Conservation (phyloP, 306 rosid species). For the Delonix regia region DNA sequence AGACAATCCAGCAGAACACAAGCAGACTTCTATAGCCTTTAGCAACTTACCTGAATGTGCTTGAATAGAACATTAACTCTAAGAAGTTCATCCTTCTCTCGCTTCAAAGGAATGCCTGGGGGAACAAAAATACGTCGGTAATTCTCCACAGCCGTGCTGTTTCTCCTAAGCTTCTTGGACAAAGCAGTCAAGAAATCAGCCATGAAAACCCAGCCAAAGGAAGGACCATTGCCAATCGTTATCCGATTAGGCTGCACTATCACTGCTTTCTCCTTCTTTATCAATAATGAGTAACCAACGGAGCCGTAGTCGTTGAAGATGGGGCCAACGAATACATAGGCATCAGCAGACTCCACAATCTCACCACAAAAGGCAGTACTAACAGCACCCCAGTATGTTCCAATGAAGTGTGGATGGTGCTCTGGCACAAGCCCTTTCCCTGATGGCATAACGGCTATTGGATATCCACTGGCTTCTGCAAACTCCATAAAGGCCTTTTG, state of each 20-base stretch:
- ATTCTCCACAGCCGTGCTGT: constrained; percentile 57
- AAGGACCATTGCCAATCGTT: constrained; percentile 60
- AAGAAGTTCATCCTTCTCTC: constrained; percentile 48
- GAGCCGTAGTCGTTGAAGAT: constrained; percentile 70
- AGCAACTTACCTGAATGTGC: constrained; percentile 57
- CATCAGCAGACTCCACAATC: constrained; percentile 73
- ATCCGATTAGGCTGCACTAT: constrained; percentile 57
- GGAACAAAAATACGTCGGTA: constrained; percentile 58
- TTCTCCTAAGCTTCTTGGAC: constrained; percentile 55
- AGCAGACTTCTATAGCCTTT: not conserved
- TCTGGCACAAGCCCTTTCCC: constrained; percentile 65
- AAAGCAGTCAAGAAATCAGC: constrained; percentile 57
- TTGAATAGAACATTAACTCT: constrained; percentile 62
- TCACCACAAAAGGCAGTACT: constrained; percentile 64
- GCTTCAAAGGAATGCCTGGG: constrained; percentile 51
- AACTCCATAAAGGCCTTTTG: constrained; percentile 56
- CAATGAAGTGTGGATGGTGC: constrained; percentile 66
- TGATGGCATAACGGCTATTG: constrained; percentile 64
- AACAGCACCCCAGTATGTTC: constrained; percentile 71
- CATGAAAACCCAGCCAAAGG: constrained; percentile 73
- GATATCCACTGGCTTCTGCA: constrained; percentile 59
- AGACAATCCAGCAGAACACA: not conserved
- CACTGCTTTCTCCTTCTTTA: constrained; percentile 56
- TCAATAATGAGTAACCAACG: constrained; percentile 64
- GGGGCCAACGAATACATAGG: constrained; percentile 64